Percentiles rank a stretch among this genome's conserved stretches.
phyloP scores from a whole-genome alignment of 228 moss, liverwort and hornwort species.

The Sphagnum magellanicum region DNA sequence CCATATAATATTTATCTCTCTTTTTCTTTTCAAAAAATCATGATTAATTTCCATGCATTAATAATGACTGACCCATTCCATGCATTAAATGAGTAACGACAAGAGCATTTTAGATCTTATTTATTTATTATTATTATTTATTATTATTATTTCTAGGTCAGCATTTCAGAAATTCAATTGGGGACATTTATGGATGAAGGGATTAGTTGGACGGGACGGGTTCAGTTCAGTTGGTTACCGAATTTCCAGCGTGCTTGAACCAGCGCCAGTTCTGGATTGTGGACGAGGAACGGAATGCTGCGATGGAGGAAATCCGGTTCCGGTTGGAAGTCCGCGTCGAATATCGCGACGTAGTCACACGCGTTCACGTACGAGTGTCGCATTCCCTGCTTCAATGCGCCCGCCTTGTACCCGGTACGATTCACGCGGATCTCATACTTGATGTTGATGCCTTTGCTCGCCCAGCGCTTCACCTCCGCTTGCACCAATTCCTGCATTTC shows the following conservation, averaged over 20 bases:
- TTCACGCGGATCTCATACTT: constrained; percentile 62
- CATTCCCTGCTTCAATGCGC: constrained; percentile 67
- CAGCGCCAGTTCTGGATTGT: constrained; percentile 55
- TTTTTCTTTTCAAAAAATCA: too few species aligned
- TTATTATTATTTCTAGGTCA: too few species aligned
- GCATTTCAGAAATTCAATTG: too few species aligned
- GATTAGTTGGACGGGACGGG: background rate
- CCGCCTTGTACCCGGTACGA: constrained; percentile 72
- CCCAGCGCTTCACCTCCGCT: constrained; percentile 67
- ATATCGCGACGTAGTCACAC: constrained; percentile 67
- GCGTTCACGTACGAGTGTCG: constrained; percentile 40
- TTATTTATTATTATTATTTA: too few species aligned
- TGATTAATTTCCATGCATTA: too few species aligned
- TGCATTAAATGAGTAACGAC: too few species aligned
- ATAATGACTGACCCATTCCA: too few species aligned
- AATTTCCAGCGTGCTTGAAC: constrained; percentile 86
- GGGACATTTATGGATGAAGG: too few species aligned
- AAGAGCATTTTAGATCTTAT: too few species aligned
- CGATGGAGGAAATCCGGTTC: constrained; percentile 67
- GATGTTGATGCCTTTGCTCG: constrained; percentile 75
- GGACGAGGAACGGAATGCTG: constrained; percentile 58
- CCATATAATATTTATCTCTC: background rate
- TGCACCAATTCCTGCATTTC: constrained; percentile 53
- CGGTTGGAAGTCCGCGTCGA: constrained; percentile 82
- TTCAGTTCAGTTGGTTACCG: constrained; percentile 17